Percentiles rank a stretch among this genome's conserved stretches.
Conservation (phyloP, 495 filamentous ascomycete genomes). For the Achaetomiella virescens region DNA sequence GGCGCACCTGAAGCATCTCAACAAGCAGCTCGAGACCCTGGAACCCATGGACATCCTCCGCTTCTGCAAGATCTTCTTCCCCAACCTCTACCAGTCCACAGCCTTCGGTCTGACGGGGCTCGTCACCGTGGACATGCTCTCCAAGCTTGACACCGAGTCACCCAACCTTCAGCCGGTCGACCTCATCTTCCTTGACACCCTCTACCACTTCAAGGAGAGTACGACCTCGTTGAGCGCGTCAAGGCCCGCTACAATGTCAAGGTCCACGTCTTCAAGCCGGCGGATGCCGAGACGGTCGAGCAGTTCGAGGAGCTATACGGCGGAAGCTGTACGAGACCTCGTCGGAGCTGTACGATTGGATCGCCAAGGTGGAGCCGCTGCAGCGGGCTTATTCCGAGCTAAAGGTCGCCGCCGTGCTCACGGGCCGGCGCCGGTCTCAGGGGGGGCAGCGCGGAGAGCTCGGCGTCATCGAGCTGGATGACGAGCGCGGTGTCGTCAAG, state of each 20-base stretch:
- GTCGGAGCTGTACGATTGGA: conserved; percentile 88
- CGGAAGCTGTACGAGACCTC: conserved; percentile 77
- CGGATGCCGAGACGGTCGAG: conserved; percentile 56
- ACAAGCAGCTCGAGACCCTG: conserved; percentile 77
- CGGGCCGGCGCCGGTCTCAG: conserved; percentile 88
- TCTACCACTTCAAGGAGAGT: conserved; percentile 94
- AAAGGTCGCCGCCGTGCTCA: conserved; percentile 85
- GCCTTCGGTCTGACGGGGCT: conserved; percentile 93
- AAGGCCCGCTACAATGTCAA: conserved; percentile 66
- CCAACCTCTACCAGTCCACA: conserved; percentile 91
- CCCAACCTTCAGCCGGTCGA: conserved; percentile 62
- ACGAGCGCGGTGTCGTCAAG: conserved; percentile 81
- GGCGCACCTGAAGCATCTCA: conserved; percentile 83
- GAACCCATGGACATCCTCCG: conserved; percentile 72
- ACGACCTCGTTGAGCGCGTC: conserved; percentile 72
- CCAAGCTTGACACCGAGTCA: conserved; percentile 67
- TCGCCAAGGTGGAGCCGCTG: conserved; percentile 94
- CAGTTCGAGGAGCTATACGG: conserved; percentile 82
- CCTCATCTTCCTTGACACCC: conserved; percentile 93
- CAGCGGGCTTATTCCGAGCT: conserved; percentile 87
- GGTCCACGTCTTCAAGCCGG: conserved; percentile 84
- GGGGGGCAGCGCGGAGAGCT: conserved; percentile 88
- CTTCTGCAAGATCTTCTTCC: conserved; percentile 88
- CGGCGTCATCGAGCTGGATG: conserved; percentile 85
- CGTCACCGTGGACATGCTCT: conserved; percentile 91